Evolutionary conservation across 768 basidiomycete species (phyloP), one percentile per base, ranked within the genome.

Genomic region (Inosperma sp.): DNA sequence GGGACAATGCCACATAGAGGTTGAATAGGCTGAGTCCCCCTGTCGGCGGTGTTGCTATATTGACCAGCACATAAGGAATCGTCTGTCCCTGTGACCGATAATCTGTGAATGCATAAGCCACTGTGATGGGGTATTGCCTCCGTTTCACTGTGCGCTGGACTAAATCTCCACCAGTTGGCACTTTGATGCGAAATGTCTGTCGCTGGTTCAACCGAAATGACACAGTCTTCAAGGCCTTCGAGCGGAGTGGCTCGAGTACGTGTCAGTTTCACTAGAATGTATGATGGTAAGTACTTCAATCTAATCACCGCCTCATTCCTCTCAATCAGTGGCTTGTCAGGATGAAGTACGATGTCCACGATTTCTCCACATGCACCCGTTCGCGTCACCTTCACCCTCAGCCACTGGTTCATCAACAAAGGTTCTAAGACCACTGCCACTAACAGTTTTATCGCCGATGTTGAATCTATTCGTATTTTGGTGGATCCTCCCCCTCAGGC

Each of bases 31-130:
- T 65, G 3, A 74, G 55, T 1, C 35, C 42, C 12, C 65, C 65
- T 0, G 57, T 50, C 2, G 70, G 72, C 10, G 68, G 72, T 39
- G 53, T 55, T 6, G 62, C 63, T 4, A 76, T 66, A 53, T 76
- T 72, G 3, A 76, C 65, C 1, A 76, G 44, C 0, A 70, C 68
- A 19, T 58, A 36, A 0, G 53, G 42, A 1, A 77, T 60, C 1
- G 73, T 76, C 52, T 76, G 73, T 0, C 73, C 75, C 53, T 77
- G 73, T 2, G 68, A 56, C 21, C 63, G 42, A 48, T 73, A 75
- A 53, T 74, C 72, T 0, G 71, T 74, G 58, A 76, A 75, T 3
- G 69, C 66, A 42, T 73, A 75, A 25, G 71, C 72, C 1, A 60
- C 51, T 7, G 70, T 71, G 3, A 73, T 52, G 1, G 70, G 62